phyloP scores from a whole-genome alignment of 108 stramenopile species.

The Aurantiochytrium sp. region DNA sequence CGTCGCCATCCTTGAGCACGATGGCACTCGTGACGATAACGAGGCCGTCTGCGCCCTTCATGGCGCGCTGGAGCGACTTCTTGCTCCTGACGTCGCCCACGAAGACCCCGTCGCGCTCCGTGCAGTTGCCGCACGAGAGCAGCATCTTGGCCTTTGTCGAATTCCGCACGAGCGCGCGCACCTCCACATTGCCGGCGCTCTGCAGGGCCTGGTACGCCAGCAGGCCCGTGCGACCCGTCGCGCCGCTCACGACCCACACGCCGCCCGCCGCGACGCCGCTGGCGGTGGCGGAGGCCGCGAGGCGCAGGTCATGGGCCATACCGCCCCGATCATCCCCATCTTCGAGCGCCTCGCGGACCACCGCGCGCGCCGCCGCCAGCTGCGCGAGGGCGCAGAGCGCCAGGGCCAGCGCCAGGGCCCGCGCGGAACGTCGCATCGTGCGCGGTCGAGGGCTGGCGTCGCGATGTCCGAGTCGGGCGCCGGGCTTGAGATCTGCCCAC shows the following conservation, averaged over 20 bases:
- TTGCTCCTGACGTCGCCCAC: background rate
- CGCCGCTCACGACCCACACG: background rate
- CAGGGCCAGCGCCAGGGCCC: no score
- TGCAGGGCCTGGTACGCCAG: background rate
- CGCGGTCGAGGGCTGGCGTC: no score
- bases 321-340: no score
- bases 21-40: background rate
- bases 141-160: background rate
- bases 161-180: background rate
- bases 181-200: background rate
- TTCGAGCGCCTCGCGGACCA: no score
- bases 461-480: no score
- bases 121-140: background rate
- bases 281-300: background rate
- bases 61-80: background rate
- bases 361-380: no score
- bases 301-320: background rate
- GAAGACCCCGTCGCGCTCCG: conserved; percentile 1
- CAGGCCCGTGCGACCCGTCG: background rate
- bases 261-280: background rate
- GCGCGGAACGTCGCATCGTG: no score
- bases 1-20: background rate
- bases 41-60: background rate
- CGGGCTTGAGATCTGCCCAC: no score
- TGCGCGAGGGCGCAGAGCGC: no score